phyloP scores from a whole-genome alignment of 2,329 filamentous ascomycete genomes.

The Exophiala lecanii-corni region DNA sequence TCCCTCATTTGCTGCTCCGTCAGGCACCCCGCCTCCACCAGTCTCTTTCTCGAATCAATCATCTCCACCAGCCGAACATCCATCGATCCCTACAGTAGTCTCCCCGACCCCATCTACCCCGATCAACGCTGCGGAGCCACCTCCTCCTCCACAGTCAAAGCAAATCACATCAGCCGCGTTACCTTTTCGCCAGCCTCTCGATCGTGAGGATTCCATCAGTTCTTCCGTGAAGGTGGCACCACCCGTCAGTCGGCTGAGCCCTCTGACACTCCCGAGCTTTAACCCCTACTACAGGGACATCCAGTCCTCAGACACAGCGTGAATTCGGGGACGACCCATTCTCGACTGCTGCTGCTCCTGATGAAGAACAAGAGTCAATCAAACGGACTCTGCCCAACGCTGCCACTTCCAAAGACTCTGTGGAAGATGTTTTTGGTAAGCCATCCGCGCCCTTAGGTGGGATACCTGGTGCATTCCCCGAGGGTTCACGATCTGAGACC shows the following conservation, averaged over 20 bases:
- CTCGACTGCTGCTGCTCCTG: constrained; percentile 17
- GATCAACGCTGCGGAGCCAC: constrained; percentile 34
- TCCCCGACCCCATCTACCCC: constrained; percentile 31
- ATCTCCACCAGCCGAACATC: constrained; percentile 49
- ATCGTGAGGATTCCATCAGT: constrained; percentile 61
- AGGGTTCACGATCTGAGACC: constrained; percentile 25
- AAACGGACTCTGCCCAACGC: constrained; percentile 20
- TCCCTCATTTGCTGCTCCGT: constrained; percentile 53
- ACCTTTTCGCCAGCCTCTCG: constrained; percentile 57
- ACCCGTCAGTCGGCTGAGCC: constrained; percentile 61
- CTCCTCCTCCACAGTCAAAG: constrained; percentile 65
- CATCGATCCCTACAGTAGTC: constrained; percentile 34
- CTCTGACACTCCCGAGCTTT: constrained; percentile 44
- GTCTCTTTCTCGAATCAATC: constrained; percentile 53
- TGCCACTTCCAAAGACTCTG: constrained; percentile 2
- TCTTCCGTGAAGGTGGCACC: constrained; percentile 76
- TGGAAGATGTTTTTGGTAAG: constrained; percentile 19
- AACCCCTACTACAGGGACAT: constrained; percentile 38
- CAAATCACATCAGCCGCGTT: constrained; percentile 75
- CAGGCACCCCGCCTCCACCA: constrained; percentile 53
- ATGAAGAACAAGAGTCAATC: constrained; percentile 27
- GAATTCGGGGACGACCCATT: constrained; percentile 22
- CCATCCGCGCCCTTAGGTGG: constrained; percentile 19
- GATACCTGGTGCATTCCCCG: constrained; percentile 51
- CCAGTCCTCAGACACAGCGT: constrained; percentile 23